A percentile compares a stretch with the other conserved stretches of the same genome.
phyloP scores from a whole-genome alignment of 805 yeast species.

The Cyberlindnera mrakii region DNA sequence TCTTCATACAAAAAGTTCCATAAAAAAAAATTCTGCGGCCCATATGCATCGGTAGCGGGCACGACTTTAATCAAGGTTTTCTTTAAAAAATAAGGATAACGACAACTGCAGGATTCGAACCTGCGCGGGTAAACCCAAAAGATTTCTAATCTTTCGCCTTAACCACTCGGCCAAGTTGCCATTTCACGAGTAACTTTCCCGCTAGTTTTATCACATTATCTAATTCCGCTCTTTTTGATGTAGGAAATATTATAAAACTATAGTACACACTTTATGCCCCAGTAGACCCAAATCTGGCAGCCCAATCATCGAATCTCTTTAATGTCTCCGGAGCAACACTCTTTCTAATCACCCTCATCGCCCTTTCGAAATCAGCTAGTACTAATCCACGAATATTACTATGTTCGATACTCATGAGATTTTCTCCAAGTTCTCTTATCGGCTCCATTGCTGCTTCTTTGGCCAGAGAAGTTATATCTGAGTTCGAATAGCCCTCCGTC shows the following conservation, averaged over 20 bases:
- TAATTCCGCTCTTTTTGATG: too few species aligned
- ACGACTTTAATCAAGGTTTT: background rate
- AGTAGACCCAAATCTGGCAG: conserved; percentile 75
- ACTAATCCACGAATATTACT: conserved; percentile 74
- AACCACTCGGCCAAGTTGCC: conserved; percentile 60
- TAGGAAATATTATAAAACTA: conserved; percentile 7
- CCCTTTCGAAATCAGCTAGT: conserved; percentile 65
- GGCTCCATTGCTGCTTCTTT: conserved; percentile 99
- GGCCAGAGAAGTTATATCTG: conserved; percentile 88
- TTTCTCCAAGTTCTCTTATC: conserved; percentile 81
- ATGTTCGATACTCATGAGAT: conserved; percentile 58
- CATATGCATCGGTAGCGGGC: conserved; percentile 5
- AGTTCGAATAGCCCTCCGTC: conserved; percentile 86
- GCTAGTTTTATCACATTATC: too few species aligned
- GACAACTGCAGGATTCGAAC: conserved; percentile 74
- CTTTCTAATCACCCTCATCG: conserved; percentile 77
- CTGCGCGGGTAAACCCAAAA: conserved; percentile 58
- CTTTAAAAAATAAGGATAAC: conserved; percentile 29
- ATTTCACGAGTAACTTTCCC: too few species aligned
- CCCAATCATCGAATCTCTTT: conserved; percentile 83
- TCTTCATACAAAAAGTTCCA: too few species aligned
- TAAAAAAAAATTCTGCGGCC: background rate
- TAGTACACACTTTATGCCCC: conserved; percentile 46
- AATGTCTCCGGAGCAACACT: conserved; percentile 84
- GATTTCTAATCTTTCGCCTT: conserved; percentile 60